phyloP scores from a whole-genome alignment of 2,329 filamentous ascomycete genomes.

The Fusarium sp. region DNA sequence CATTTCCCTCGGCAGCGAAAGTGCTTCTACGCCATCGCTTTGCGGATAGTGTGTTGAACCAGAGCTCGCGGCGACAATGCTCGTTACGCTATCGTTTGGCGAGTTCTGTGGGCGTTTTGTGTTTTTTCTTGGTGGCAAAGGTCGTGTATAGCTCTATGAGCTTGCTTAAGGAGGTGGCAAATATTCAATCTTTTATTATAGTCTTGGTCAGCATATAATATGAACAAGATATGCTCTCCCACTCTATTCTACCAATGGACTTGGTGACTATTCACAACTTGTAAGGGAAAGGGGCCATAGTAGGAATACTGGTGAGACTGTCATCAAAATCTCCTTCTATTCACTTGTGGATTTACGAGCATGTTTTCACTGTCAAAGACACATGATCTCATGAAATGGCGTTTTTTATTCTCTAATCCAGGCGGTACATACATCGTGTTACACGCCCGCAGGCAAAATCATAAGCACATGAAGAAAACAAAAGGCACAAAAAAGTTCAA shows the following conservation, averaged over 20 bases:
- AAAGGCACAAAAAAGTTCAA: slow-evolving; percentile 28
- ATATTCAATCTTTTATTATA: not conserved
- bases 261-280: not conserved
- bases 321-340: not conserved
- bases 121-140: slow-evolving; percentile 15
- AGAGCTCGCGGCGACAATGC: slow-evolving; percentile 63
- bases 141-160: not conserved
- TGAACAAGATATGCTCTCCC: slow-evolving; percentile 1
- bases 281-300: not conserved
- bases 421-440: slow-evolving; percentile 13
- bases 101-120: slow-evolving; percentile 58
- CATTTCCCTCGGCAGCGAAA: slow-evolving; percentile 59
- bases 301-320: not conserved
- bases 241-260: not conserved
- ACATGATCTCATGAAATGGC: not conserved
- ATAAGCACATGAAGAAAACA: slow-evolving; percentile 36
- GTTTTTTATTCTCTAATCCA: slow-evolving; percentile 24
- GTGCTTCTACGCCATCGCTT: slow-evolving; percentile 65
- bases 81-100: slow-evolving; percentile 60
- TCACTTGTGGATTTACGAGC: not conserved
- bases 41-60: slow-evolving; percentile 62
- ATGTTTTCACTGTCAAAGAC: not conserved
- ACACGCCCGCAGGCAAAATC: slow-evolving; percentile 25
- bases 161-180: not conserved
- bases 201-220: slow-evolving; percentile 5